These are phyloP conservation scores for Citrus medica DNA, from an alignment of 345 rosid genomes.

Conservation along the genomic window DNA sequence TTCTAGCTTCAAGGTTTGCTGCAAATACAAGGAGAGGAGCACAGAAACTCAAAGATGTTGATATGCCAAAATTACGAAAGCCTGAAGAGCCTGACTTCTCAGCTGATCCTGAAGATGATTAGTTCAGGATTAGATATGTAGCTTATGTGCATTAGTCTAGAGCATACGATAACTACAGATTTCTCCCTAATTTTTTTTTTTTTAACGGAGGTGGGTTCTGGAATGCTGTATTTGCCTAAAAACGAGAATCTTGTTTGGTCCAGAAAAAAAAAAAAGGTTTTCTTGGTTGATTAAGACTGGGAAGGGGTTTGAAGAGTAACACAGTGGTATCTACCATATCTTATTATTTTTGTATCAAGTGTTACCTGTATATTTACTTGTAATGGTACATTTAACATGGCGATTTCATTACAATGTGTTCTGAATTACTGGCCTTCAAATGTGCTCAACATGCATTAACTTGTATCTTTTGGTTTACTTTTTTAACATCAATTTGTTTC, in stretches of 20 bases:
- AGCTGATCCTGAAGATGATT: constrained; percentile 46
- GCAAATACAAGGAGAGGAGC: constrained; percentile 82
- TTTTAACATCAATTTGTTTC: background rate
- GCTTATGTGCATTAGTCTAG: background rate
- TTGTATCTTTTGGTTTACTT: background rate
- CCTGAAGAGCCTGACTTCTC: constrained; percentile 92
- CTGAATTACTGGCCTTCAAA: background rate
- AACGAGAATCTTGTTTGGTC: background rate
- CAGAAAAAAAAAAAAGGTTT: background rate
- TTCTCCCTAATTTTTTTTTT: background rate
- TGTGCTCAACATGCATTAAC: background rate
- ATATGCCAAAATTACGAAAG: constrained; percentile 70
- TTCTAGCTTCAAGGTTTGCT: constrained; percentile 81
- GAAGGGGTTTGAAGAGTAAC: background rate
- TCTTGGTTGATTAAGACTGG: background rate
- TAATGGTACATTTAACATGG: background rate
- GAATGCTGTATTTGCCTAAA: background rate
- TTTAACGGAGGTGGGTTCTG: background rate
- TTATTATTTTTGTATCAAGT: background rate
- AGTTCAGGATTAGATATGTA: background rate
- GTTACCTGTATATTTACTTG: background rate
- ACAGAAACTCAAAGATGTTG: constrained; percentile 59
- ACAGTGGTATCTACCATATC: background rate
- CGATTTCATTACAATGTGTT: background rate
- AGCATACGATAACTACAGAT: background rate